Base-by-base conservation (phyloP, 2,329 filamentous ascomycete species). In the Penicillium hesseltinei region DNA sequence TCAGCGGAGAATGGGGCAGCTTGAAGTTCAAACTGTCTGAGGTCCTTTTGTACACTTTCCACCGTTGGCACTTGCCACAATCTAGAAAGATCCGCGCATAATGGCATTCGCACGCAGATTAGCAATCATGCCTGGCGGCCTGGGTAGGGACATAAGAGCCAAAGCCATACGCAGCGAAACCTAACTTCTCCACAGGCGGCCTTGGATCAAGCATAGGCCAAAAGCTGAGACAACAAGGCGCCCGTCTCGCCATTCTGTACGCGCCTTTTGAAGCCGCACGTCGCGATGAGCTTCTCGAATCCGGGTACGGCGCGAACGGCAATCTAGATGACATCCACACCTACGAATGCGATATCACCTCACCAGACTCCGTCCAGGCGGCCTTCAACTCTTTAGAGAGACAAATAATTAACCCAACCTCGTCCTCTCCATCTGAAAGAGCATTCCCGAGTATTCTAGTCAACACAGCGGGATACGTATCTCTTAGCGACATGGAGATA, bases 271-370 rank as follows among this genome's bases (percentile, higher is more conserved):
- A 81, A 62, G 71, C 74, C 1, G 54, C 67, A 33, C 70, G 71
- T 9, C 72, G 73, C 19, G 66, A 75, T 23, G 63, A 75, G 38
- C 70, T 75, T 0, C 68, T 81, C 19, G 65, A 71, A 15, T 50
- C 68, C 1, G 65, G 71, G 4, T 80, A 78, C 62, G 70, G 70
- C 15, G 54, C 48, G 4, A 46, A 42, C 42, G 59, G 57, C 35
- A 54, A 57, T 8, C 27, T 63, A 6, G 61, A 71, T 11, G 60
- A 65, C 7, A 71, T 76, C 53, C 64, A 62, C 49, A 67, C 71
- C 4, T 73, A 75, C 38, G 70, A 73, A 67, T 81, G 79, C 69
- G 80, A 83, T 61, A 77, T 82, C 57, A 80, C 80, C 1, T 76
- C 76, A 2, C 67, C 77, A 17, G 72, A 78, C 6, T 78, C 78